Conservation (phyloP, 2,329 filamentous ascomycete species). For the Fusarium sp. region DNA sequence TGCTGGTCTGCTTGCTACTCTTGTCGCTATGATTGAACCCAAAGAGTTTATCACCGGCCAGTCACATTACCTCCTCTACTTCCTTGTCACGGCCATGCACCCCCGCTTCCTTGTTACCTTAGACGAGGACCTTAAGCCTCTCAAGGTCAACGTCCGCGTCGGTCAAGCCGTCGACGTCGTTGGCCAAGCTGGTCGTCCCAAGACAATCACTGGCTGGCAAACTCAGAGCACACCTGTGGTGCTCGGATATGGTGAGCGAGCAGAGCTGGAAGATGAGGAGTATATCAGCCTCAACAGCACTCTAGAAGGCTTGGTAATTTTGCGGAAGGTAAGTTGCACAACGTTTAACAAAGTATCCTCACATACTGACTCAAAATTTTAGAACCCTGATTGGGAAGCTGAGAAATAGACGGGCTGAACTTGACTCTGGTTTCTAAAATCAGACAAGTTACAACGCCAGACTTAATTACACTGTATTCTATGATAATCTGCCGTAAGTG, state of each 20-base stretch:
- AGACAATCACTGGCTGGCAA: constrained; percentile 99
- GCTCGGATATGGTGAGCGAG: constrained; percentile 91
- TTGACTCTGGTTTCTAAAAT: constrained; percentile 27
- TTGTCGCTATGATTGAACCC: constrained; percentile 93
- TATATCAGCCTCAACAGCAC: constrained; percentile 92
- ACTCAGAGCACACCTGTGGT: constrained; percentile 99
- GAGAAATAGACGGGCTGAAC: constrained; percentile 47
- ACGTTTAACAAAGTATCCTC: background rate
- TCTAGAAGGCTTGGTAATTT: constrained; percentile 92
- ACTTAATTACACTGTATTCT: constrained; percentile 47
- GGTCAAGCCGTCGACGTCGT: constrained; percentile 98
- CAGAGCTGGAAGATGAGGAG: constrained; percentile 96
- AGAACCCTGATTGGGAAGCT: constrained; percentile 54
- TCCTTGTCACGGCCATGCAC: constrained; percentile 95
- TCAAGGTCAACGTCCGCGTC: constrained; percentile 95
- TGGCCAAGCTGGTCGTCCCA: constrained; percentile 93
- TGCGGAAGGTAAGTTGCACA: constrained; percentile 81
- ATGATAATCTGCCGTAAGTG: constrained; percentile 45
- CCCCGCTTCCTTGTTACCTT: constrained; percentile 96
- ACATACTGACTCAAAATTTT: constrained; percentile 21
- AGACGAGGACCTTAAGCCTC: constrained; percentile 90
- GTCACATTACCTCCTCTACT: constrained; percentile 95
- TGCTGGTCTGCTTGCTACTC: constrained; percentile 86
- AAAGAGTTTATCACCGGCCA: constrained; percentile 79
- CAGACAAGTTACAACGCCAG: constrained; percentile 34